Evolutionary conservation across 2,329 filamentous ascomycete species (phyloP).

Genomic region (Beauveria varroae): DNA sequence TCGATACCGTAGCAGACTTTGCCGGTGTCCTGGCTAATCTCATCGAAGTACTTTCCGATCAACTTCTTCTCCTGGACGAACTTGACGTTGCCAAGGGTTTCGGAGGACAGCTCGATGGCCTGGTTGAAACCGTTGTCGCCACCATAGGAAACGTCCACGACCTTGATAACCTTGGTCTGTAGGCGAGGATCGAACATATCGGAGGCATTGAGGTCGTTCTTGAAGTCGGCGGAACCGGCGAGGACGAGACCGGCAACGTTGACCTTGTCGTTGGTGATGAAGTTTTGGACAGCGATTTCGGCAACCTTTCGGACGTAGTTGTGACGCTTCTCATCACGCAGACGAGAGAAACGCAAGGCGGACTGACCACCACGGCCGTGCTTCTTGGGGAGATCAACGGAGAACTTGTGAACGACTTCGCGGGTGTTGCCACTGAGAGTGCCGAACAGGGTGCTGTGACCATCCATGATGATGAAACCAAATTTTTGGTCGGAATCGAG

Average conservation of each 20-base stretch:
- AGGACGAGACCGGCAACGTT: constrained; percentile 94
- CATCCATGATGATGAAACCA: constrained; percentile 99
- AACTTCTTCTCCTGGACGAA: constrained; percentile 99
- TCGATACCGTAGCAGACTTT: constrained; percentile 98
- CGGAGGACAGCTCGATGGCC: constrained; percentile 88
- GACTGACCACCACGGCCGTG: constrained; percentile 99
- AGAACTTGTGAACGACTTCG: constrained; percentile 96
- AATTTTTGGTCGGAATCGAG: constrained; percentile 99
- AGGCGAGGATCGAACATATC: constrained; percentile 95
- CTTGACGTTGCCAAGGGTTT: constrained; percentile 98
- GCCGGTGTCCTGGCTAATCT: constrained; percentile 95
- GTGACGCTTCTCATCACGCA: constrained; percentile 98
- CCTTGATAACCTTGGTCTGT: constrained; percentile 94
- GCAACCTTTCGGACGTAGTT: constrained; percentile 99
- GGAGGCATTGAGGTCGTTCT: constrained; percentile 96
- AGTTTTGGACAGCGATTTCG: constrained; percentile 96
- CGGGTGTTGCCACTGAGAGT: constrained; percentile 96
- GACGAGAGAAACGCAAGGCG: constrained; percentile 96
- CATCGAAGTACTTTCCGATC: constrained; percentile 97
- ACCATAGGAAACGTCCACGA: constrained; percentile 97
- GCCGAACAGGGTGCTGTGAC: constrained; percentile 95
- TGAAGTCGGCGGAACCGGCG: constrained; percentile 97
- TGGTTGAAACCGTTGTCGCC: constrained; percentile 99
- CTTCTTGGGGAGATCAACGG: constrained; percentile 98
- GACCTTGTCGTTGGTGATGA: constrained; percentile 96